Conservation (phyloP, 2,329 filamentous ascomycete genomes). For the Apiospora sp. region DNA sequence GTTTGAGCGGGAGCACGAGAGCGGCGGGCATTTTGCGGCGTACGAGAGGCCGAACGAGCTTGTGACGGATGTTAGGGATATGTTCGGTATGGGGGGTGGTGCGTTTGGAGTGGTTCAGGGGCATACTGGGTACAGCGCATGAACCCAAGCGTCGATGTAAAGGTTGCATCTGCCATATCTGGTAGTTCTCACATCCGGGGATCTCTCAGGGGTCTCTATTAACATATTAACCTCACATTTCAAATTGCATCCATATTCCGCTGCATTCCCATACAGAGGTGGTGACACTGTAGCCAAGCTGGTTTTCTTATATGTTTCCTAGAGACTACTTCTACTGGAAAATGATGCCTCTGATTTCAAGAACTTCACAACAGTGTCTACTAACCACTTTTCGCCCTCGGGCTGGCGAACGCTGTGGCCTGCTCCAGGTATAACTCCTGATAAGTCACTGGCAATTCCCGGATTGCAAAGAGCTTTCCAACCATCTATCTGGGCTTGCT, state of each 20-base stretch:
- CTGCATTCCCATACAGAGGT: background rate
- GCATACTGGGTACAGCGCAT: constrained; percentile 35
- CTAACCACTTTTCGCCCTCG: constrained; percentile 21
- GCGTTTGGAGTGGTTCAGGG: constrained; percentile 47
- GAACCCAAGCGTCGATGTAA: background rate
- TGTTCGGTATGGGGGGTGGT: constrained; percentile 63
- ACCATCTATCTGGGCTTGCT: constrained; percentile 12
- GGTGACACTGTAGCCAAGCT: background rate
- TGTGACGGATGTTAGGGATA: constrained; percentile 59
- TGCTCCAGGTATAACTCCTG: constrained; percentile 18
- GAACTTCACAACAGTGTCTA: constrained; percentile 20
- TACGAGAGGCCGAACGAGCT: constrained; percentile 64
- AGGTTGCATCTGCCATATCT: background rate
- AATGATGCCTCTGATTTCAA: background rate
- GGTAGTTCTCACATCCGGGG: background rate
- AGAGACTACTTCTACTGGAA: background rate
- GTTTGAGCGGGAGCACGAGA: constrained; percentile 57
- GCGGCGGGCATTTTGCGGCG: constrained; percentile 69
- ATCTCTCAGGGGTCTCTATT: background rate
- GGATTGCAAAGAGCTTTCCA: constrained; percentile 18
- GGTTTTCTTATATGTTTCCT: background rate
- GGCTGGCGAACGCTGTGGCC: constrained; percentile 18
- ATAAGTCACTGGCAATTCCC: constrained; percentile 4
- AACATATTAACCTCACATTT: background rate
- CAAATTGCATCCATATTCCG: background rate